These are phyloP conservation scores for Hansfordia pulvinata DNA, from an alignment of 2,329 filamentous ascomycete genomes.

Conservation along the genomic window DNA sequence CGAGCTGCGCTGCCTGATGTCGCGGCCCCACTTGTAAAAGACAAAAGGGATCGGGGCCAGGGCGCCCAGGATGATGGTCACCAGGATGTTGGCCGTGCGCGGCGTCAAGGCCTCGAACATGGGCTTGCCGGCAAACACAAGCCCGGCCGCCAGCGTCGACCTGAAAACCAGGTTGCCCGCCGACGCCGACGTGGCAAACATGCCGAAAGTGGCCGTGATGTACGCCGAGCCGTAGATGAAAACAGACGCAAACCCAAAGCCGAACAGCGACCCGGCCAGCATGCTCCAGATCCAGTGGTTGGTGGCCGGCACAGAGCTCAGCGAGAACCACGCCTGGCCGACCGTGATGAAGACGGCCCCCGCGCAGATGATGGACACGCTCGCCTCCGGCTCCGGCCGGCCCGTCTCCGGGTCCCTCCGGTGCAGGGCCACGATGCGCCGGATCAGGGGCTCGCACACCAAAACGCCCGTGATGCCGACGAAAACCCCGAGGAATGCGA, in stretches of 20 bases:
- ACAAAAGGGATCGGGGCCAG: constrained; percentile 50
- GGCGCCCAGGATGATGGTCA: constrained; percentile 42
- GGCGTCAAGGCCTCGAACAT: constrained; percentile 44
- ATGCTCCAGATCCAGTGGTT: constrained; percentile 50
- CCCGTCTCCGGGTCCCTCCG: constrained; percentile 43
- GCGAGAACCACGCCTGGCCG: constrained; percentile 51
- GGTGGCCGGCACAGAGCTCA: constrained; percentile 43
- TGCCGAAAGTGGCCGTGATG: constrained; percentile 47
- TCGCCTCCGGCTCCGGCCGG: constrained; percentile 44
- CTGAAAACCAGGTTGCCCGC: constrained; percentile 50
- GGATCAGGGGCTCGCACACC: constrained; percentile 23
- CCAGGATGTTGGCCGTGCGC: constrained; percentile 45
- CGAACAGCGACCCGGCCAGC: constrained; percentile 48
- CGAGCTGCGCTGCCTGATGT: constrained; percentile 9
- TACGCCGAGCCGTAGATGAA: constrained; percentile 56
- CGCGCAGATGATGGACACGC: constrained; percentile 50
- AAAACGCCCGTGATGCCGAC: constrained; percentile 11
- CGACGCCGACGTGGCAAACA: constrained; percentile 50
- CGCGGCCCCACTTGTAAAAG: constrained; percentile 31
- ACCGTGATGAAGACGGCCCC: constrained; percentile 42
- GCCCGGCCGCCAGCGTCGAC: constrained; percentile 40
- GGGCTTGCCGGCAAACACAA: constrained; percentile 44
- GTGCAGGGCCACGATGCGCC: constrained; percentile 45
- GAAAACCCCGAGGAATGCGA: no score
- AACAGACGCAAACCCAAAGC: constrained; percentile 45